Conservation (phyloP, 257 asterid genomes). For the Catharanthus roseus region DNA sequence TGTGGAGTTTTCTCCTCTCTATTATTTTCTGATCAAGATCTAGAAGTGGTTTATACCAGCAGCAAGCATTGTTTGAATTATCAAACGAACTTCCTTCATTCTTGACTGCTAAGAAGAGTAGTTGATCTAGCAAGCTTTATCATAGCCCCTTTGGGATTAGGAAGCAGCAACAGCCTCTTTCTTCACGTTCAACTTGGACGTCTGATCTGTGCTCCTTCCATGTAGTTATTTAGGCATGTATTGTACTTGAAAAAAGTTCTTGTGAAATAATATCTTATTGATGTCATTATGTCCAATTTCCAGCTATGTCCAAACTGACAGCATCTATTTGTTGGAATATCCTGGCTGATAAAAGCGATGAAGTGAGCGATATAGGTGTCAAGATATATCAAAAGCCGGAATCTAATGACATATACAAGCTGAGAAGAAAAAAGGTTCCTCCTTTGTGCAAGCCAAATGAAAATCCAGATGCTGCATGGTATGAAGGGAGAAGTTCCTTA, state of each 20-base stretch:
- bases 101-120: neutral
- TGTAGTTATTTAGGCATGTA: neutral
- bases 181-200: neutral
- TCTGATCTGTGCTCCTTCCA: neutral
- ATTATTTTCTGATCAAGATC: neutral
- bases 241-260: neutral
- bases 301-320: constrained; percentile 71
- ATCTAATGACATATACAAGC: constrained; percentile 57
- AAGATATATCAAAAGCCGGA: constrained; percentile 91
- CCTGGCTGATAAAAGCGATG: constrained; percentile 86
- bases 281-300: constrained; percentile 21
- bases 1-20: neutral
- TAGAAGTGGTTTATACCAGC: neutral
- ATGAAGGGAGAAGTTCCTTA: constrained; percentile 22
- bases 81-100: neutral
- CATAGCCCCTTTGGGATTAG: neutral
- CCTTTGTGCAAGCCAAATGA: constrained; percentile 83
- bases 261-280: constrained; percentile 9
- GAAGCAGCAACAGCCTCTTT: neutral
- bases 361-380: constrained; percentile 70
- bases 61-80: neutral
- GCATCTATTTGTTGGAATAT: constrained; percentile 92
- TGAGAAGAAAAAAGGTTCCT: constrained; percentile 75
- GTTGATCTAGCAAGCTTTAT: neutral
- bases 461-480: constrained; percentile 96